Evolutionary conservation across 805 yeast genomes (phyloP).

Genomic region (Pichia thaimueangensis): DNA sequence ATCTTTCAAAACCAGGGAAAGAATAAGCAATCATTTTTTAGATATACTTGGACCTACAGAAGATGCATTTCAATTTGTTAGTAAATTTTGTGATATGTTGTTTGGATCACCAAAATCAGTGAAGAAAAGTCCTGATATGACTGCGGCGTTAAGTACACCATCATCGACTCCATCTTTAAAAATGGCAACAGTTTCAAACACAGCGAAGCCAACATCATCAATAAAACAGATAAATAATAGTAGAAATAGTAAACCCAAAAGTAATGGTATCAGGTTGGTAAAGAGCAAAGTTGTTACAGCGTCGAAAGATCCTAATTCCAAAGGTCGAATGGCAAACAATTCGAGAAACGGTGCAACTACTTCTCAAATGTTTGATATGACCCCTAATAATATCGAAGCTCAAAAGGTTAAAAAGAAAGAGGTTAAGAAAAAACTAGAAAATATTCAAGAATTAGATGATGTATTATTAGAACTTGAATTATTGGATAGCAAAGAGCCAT

Average conservation of each 20-base stretch:
- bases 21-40: constrained; percentile 45
- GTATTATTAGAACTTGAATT: constrained; percentile 42
- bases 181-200: background rate
- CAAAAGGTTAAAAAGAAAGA: constrained; percentile 20
- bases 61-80: constrained; percentile 41
- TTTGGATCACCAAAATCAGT: constrained; percentile 22
- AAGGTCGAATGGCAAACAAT: constrained; percentile 15
- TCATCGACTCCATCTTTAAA: no score
- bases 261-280: constrained; percentile 5
- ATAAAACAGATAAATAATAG: constrained; percentile 5
- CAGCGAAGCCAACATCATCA: background rate
- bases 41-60: constrained; percentile 54
- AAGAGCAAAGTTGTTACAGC: background rate
- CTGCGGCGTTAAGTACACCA: no score
- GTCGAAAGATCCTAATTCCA: constrained; percentile 3
- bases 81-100: constrained; percentile 37
- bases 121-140: no score
- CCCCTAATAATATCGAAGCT: constrained; percentile 22
- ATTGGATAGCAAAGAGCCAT: constrained; percentile 6
- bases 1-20: constrained; percentile 38
- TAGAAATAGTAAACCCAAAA: constrained; percentile 11
- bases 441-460: constrained; percentile 44
- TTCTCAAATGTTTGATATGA: constrained; percentile 40
- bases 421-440: constrained; percentile 41
- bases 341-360: constrained; percentile 33